Conservation (phyloP, 2,329 filamentous ascomycete genomes). For the Juglanconis sp. region DNA sequence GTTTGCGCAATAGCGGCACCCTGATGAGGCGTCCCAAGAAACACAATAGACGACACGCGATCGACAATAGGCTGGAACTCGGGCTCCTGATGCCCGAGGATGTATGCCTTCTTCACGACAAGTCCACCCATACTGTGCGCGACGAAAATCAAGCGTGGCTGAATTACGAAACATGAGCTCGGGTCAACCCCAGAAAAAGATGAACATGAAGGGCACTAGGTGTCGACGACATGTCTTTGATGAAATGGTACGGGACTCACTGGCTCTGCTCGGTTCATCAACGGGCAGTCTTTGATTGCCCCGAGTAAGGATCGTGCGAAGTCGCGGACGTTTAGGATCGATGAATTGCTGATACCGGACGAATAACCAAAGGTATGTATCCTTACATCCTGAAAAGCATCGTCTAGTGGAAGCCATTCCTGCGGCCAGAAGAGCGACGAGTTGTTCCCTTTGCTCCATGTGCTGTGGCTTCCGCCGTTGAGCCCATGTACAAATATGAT, state of each 20-base stretch:
- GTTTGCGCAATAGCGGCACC: slow-evolving; percentile 27
- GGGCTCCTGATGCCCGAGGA: slow-evolving; percentile 24
- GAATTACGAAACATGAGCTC: neutral
- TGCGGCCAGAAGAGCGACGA: slow-evolving; percentile 30
- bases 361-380: slow-evolving; percentile 32
- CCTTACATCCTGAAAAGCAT: slow-evolving; percentile 28
- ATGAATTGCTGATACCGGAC: slow-evolving; percentile 20
- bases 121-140: slow-evolving; percentile 38
- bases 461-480: slow-evolving; percentile 32
- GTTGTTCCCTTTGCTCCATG: slow-evolving; percentile 29
- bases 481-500: slow-evolving; percentile 39
- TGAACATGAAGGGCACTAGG: neutral
- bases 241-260: slow-evolving; percentile 12
- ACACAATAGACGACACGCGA: slow-evolving; percentile 30
- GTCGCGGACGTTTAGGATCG: slow-evolving; percentile 29
- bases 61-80: slow-evolving; percentile 23
- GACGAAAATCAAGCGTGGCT: slow-evolving; percentile 30
- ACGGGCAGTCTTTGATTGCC: slow-evolving; percentile 27
- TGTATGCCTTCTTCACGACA: slow-evolving; percentile 34
- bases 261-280: slow-evolving; percentile 15
- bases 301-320: slow-evolving; percentile 29
- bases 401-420: slow-evolving; percentile 31
- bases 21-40: slow-evolving; percentile 37
- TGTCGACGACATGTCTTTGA: neutral
- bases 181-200: neutral